These are phyloP conservation scores for Gleditsia sinensis DNA, from an alignment of 306 rosid species.

Conservation along the genomic window DNA sequence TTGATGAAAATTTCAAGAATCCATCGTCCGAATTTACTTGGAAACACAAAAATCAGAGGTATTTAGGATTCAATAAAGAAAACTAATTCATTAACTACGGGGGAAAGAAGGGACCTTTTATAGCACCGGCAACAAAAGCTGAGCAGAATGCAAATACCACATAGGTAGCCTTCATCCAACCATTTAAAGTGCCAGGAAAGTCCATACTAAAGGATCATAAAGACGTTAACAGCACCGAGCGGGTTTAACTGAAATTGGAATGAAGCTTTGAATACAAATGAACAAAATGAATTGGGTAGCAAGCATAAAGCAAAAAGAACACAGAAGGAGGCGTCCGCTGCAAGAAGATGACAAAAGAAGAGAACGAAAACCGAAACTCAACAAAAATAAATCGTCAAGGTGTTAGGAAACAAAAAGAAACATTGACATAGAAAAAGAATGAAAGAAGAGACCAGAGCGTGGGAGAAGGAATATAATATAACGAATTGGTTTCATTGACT, in stretches of 20 bases:
- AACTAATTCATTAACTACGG: not conserved
- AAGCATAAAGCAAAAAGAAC: not conserved
- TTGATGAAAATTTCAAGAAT: slow-evolving; percentile 30
- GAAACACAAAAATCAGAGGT: not conserved
- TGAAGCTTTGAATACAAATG: slow-evolving; percentile 2
- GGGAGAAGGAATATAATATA: not conserved
- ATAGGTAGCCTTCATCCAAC: slow-evolving; percentile 52
- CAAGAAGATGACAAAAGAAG: slow-evolving; percentile 16
- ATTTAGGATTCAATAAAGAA: not conserved
- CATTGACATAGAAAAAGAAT: not conserved
- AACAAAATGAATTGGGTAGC: slow-evolving; percentile 5
- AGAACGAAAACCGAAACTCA: not conserved
- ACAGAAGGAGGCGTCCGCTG: not conserved
- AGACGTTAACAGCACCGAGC: slow-evolving; percentile 19
- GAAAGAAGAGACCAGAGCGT: not conserved
- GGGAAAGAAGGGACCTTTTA: slow-evolving; percentile 61
- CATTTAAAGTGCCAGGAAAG: slow-evolving; percentile 34
- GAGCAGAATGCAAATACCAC: slow-evolving; percentile 65
- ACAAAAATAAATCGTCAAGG: not conserved
- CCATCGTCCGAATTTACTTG: slow-evolving; percentile 32
- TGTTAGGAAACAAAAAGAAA: slow-evolving; percentile 6
- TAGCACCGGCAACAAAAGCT: slow-evolving; percentile 70
- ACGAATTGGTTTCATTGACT: not conserved
- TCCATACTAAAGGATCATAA: slow-evolving; percentile 42
- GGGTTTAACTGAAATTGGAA: slow-evolving; percentile 28